These are phyloP conservation scores for Thielaviopsis musarum DNA, from an alignment of 2,329 filamentous ascomycete species.

Conservation along the genomic window DNA sequence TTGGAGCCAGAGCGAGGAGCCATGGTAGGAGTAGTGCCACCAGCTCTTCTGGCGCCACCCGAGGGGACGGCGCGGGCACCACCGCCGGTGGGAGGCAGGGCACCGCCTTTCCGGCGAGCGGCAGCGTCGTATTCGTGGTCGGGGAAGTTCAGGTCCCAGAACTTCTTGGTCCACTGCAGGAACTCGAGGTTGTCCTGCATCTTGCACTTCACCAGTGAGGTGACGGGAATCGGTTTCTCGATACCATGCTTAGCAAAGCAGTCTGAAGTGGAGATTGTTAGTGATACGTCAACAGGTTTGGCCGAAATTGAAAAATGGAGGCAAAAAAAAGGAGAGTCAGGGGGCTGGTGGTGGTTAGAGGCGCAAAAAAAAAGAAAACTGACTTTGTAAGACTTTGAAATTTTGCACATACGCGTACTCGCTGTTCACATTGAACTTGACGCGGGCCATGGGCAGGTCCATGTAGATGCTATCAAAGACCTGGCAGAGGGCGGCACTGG, in stretches of 20 bases:
- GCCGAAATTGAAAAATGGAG: not conserved
- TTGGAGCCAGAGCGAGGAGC: constrained; percentile 24
- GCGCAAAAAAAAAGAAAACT: constrained; percentile 20
- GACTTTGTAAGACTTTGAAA: constrained; percentile 95
- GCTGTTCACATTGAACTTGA: constrained; percentile 96
- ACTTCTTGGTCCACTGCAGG: constrained; percentile 88
- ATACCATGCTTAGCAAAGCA: constrained; percentile 72
- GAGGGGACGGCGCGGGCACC: constrained; percentile 32
- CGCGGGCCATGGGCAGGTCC: constrained; percentile 85
- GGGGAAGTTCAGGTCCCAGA: constrained; percentile 97
- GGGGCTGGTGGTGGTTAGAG: too few species aligned
- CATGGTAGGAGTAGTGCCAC: constrained; percentile 47
- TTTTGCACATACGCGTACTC: constrained; percentile 98
- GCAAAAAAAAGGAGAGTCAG: constrained; percentile 1
- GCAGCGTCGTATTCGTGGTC: constrained; percentile 94
- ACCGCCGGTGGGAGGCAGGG: constrained; percentile 34
- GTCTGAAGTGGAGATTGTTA: constrained; percentile 31
- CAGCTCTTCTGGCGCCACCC: constrained; percentile 29
- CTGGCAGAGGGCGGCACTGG: constrained; percentile 85
- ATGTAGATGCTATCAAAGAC: constrained; percentile 96
- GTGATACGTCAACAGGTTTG: constrained; percentile 12
- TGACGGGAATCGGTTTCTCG: constrained; percentile 79
- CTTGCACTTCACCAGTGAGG: constrained; percentile 88
- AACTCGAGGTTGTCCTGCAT: constrained; percentile 99
- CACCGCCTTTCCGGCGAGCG: constrained; percentile 61